A percentile compares a stretch with the other conserved stretches of the same genome.
phyloP scores from a whole-genome alignment of 352 stramenopile genomes.

The Heterotrichella gracilis region DNA sequence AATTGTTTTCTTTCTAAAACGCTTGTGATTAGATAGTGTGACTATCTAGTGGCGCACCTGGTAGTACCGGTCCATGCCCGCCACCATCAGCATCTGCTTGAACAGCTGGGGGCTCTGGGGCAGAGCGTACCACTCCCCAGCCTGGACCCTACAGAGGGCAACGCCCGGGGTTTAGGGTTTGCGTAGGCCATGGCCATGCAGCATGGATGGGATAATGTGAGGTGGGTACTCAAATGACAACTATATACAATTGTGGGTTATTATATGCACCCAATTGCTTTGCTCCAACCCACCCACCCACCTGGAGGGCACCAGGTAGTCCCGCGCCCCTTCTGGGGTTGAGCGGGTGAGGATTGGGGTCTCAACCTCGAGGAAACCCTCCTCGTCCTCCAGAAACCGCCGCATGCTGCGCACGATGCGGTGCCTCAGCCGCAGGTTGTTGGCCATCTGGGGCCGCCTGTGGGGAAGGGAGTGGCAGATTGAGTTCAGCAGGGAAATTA shows the following conservation, averaged over 20 bases:
- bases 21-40: too few relatives aligned
- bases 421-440: slow-evolving; percentile 37
- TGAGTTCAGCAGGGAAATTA: too few relatives aligned
- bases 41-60: too few relatives aligned
- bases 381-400: slow-evolving; percentile 17
- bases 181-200: too few relatives aligned
- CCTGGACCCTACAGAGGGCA: too few relatives aligned
- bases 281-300: slow-evolving; percentile 29
- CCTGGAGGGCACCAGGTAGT: slow-evolving; percentile 41
- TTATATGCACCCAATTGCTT: too few relatives aligned
- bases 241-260: too few relatives aligned
- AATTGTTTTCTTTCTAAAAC: too few relatives aligned
- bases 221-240: too few relatives aligned
- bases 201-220: too few relatives aligned
- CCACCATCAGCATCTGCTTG: slow-evolving; percentile 55
- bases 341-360: slow-evolving; percentile 47
- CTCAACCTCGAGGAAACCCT: slow-evolving; percentile 40
- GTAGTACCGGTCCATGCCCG: slow-evolving; percentile 44
- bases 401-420: slow-evolving; percentile 23
- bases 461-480: too few relatives aligned
- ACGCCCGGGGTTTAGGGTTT: too few relatives aligned
- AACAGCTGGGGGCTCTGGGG: slow-evolving; percentile 53
- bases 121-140: slow-evolving; percentile 30
- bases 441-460: slow-evolving; percentile 32
- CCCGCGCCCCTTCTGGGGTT: slow-evolving; percentile 39